Conservation (phyloP, 805 yeast species). For the Zygoascus biomembranicola region DNA sequence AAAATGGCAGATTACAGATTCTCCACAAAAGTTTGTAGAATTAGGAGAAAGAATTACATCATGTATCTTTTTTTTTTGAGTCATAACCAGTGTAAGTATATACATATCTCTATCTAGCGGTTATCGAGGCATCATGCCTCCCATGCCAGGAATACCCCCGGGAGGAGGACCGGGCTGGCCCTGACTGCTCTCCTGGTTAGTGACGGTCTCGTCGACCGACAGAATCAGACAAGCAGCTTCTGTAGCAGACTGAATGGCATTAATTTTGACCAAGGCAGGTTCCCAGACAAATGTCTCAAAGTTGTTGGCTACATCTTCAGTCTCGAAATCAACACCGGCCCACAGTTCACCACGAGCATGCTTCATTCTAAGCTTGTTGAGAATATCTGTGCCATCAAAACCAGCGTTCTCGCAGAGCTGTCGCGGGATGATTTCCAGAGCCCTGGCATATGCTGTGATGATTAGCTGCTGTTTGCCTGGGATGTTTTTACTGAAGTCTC, state of each 20-base stretch:
- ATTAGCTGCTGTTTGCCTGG: conserved; percentile 95
- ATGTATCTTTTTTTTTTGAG: neutral
- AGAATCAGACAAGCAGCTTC: conserved; percentile 92
- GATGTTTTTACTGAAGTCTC: conserved; percentile 79
- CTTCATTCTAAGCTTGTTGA: conserved; percentile 83
- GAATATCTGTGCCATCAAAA: conserved; percentile 89
- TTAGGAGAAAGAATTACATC: neutral
- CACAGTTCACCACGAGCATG: conserved; percentile 90
- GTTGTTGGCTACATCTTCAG: conserved; percentile 74
- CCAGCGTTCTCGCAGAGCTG: conserved; percentile 99
- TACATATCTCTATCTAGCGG: neutral
- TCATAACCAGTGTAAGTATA: neutral
- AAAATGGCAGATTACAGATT: no score
- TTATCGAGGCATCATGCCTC: conserved; percentile 12
- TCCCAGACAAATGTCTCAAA: conserved; percentile 92
- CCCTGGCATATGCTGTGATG: conserved; percentile 86
- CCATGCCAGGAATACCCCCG: conserved; percentile 16
- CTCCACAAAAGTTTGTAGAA: no score
- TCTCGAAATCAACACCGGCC: conserved; percentile 88
- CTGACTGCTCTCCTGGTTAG: conserved; percentile 32
- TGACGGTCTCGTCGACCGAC: conserved; percentile 87
- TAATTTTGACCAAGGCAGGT: conserved; percentile 87
- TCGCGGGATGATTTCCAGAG: conserved; percentile 92
- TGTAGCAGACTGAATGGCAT: conserved; percentile 91
- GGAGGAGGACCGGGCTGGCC: conserved; percentile 27